A percentile compares a stretch with the other conserved stretches of the same genome.
Evolutionary conservation across 345 rosid genomes (phyloP).

Genomic region (Bretschneidera sinensis): DNA sequence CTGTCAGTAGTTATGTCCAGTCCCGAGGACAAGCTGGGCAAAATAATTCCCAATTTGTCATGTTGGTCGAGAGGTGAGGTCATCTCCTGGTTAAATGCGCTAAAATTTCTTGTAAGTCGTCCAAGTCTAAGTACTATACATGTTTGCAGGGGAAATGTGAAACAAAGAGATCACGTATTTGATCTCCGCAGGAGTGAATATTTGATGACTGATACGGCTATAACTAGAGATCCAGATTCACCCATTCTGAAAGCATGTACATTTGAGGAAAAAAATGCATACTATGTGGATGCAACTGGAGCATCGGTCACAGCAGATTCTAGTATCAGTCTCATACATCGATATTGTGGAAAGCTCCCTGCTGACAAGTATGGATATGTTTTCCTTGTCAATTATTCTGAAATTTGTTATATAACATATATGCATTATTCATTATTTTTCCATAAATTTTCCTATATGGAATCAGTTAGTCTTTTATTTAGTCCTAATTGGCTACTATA

Average conservation of each 20-base stretch:
- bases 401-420: neutral
- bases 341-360: constrained; percentile 58
- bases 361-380: constrained; percentile 38
- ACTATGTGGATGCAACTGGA: constrained; percentile 42
- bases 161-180: constrained; percentile 58
- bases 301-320: constrained; percentile 55
- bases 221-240: constrained; percentile 43
- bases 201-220: constrained; percentile 47
- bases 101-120: constrained; percentile 1
- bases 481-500: constrained; percentile 1
- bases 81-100: constrained; percentile 1
- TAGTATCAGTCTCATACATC: constrained; percentile 40
- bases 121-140: constrained; percentile 6
- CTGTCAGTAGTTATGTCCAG: constrained; percentile 70
- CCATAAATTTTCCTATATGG: neutral
- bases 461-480: constrained; percentile 3
- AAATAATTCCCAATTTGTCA: constrained; percentile 49
- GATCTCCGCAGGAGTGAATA: constrained; percentile 59
- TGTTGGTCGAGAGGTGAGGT: constrained; percentile 74
- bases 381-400: constrained; percentile 7
- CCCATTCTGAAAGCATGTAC: constrained; percentile 28
- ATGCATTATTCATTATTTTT: neutral
- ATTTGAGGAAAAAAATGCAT: constrained; percentile 27
- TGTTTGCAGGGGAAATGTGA: constrained; percentile 51
- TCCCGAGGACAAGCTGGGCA: constrained; percentile 78